A percentile compares a stretch with the other conserved stretches of the same genome.
Conservation (phyloP, 768 basidiomycete species). For the Plicaturopsis crispa region DNA sequence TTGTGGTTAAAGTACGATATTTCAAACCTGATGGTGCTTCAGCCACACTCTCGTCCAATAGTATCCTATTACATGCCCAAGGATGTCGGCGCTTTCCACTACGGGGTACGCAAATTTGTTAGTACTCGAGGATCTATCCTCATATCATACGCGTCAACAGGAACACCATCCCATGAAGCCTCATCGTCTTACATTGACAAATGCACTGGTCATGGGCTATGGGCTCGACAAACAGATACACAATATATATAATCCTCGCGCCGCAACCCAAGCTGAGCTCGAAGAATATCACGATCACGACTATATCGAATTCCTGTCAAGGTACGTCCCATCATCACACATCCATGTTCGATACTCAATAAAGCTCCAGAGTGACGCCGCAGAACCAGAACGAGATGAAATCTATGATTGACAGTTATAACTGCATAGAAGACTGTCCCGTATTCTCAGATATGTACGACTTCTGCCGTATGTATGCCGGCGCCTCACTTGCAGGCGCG, state of each 20-base stretch:
- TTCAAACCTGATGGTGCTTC: neutral
- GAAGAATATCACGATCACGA: conserved; percentile 90
- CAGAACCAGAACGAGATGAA: conserved; percentile 64
- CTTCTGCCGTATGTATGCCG: conserved; percentile 91
- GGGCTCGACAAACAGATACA: conserved; percentile 95
- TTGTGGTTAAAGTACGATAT: too few relatives aligned
- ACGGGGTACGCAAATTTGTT: conserved; percentile 59
- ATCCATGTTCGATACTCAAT: neutral
- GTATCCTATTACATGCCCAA: conserved; percentile 97
- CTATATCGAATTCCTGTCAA: conserved; percentile 93
- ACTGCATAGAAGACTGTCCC: conserved; percentile 96
- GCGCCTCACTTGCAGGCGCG: conserved; percentile 86
- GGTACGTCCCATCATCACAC: conserved; percentile 37
- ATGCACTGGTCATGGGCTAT: conserved; percentile 92
- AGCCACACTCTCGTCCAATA: conserved; percentile 80
- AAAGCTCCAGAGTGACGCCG: conserved; percentile 65
- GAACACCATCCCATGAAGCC: conserved; percentile 99
- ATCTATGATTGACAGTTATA: conserved; percentile 77
- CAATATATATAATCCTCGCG: conserved; percentile 80
- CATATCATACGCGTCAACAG: conserved; percentile 29
- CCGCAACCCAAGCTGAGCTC: conserved; percentile 85
- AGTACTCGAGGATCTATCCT: neutral
- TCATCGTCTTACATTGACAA: conserved; percentile 91
- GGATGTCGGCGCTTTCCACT: conserved; percentile 92
- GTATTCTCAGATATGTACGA: conserved; percentile 93